Base-by-base conservation (phyloP, 2,329 filamentous ascomycete genomes). In the Ceratocystis lukuohia region DNA sequence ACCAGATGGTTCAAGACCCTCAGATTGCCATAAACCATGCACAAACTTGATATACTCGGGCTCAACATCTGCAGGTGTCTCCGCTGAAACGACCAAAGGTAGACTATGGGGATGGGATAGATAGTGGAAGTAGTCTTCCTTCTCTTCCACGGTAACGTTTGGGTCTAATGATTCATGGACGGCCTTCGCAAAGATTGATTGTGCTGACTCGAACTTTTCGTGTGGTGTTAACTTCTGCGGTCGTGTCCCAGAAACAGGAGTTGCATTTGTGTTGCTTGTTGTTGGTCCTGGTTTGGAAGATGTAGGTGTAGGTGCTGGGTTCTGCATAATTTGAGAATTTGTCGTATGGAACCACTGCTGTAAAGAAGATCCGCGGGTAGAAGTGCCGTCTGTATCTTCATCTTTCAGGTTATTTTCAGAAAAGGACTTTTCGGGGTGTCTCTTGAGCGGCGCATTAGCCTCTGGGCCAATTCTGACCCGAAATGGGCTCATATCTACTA, bases 401-500 rank as follows among this genome's bases (percentile, higher is more conserved):
- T 80, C 79, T 3, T 79, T 77, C 15, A 71, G 73, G 82, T 5
- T 17, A 20, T 87, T 8, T 89, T 85, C 33, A 83, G 88, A 73
- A 90, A 91, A 66, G 85, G 81, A 64, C 72, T 71, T 71, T 81
- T 82, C 75, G 83, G 88, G 74, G 80, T 89, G 70, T 80, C 65
- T 50, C 44, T 59, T 62, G 45, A 48, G 63, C 6, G 61, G 59
- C 5, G 12, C 50, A n/a, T 64, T 62, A 10, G 66, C 79, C 37
- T 88, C 82, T 45, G 79, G 75, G 48, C 86, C 83, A 57, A 81
- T 87, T 65, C 91, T 88, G 50, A 92, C 86, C 45, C 88, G 85
- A 74, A 97, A 99, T 0, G 93, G 93, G 68, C 90, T 96, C 53
- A 93, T 81, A 72, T 96, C 89, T 71, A 91, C 92, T 67, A 84